Base-by-base conservation (phyloP, 2,329 filamentous ascomycete genomes). In the Acephala macrosclerotiorum region DNA sequence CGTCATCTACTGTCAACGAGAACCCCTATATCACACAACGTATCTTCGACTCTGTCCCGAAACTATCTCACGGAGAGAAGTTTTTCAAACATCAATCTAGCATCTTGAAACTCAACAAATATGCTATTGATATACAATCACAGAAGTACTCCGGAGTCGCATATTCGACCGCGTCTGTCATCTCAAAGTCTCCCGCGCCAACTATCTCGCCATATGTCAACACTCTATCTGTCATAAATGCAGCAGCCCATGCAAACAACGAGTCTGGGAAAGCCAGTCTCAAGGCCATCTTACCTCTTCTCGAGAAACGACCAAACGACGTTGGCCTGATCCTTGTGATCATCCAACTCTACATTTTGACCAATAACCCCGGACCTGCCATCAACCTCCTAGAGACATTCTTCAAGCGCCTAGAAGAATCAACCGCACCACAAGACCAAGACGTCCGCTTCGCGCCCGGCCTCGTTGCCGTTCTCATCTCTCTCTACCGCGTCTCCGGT, bases 381-480 rank as follows among this genome's bases (percentile, higher is more conserved):
- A 86, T 94, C 40, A 82, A 84, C n/a, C 82, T 93, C 6, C 82
- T 97, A 1, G 91, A 97, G 75, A 81, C 85, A 1, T 94, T 96
- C 75, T 85, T 97, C 63, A 85, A 85, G 68, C 86, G 86, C 11
- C 83, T 97, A 1, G 92, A 95, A 72, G 79, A 87, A 57, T 87
- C 87, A 2, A 83, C 77, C 6, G 80, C 82, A 0, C 75, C 84
- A 2, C 82, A 85, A 18, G 84, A 90, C 65, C 83, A 88, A 64
- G 89, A 94, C 71, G 87, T 91, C 18, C 90, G 94, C 12, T 96
- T 90, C 77, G 90, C 93, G 29, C 95, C 96, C 0, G 95, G 95
- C 2, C 83, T 99, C 1, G 86, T 98, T 33, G 93, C 92, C 0
- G 83, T 95, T 1, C 83, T 92, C 2, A 90, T 97, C 11, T 89